phyloP scores from a whole-genome alignment of 2,329 filamentous ascomycete species.

The Trichophyton schoenleinii region DNA sequence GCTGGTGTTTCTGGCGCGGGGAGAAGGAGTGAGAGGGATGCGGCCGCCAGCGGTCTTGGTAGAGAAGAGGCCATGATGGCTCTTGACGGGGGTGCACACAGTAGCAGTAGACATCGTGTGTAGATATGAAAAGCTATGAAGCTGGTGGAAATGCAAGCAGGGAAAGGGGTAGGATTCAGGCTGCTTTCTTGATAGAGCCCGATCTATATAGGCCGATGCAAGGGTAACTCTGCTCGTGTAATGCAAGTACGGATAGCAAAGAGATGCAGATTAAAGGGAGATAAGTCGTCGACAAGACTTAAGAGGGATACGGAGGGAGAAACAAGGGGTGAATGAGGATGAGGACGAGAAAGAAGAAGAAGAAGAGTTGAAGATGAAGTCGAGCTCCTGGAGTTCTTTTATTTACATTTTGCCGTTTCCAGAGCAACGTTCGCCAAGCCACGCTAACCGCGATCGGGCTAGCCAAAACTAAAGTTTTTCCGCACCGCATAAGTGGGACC shows the following conservation, averaged over 20 bases:
- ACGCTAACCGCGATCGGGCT: conserved; percentile 19
- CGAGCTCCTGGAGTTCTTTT: conserved; percentile 9
- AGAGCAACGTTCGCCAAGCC: conserved; percentile 24
- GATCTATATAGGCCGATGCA: conserved; percentile 21
- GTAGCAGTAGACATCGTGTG: conserved; percentile 66
- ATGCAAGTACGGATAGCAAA: conserved; percentile 13
- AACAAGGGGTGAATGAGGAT: conserved; percentile 17
- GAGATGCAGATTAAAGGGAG: background rate
- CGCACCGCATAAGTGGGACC: background rate
- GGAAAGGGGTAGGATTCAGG: conserved; percentile 13
- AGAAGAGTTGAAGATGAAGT: conserved; percentile 11
- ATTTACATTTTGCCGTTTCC: conserved; percentile 24
- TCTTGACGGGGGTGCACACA: conserved; percentile 87
- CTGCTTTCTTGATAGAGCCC: conserved; percentile 19
- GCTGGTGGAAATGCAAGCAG: conserved; percentile 6
- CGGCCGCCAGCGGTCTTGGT: conserved; percentile 87
- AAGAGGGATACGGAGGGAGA: conserved; percentile 22
- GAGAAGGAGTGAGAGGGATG: conserved; percentile 88
- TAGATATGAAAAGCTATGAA: background rate
- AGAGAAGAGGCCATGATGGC: conserved; percentile 84
- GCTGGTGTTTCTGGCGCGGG: conserved; percentile 48
- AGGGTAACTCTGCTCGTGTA: conserved; percentile 20
- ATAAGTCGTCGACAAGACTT: conserved; percentile 4
- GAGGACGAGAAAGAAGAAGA: conserved; percentile 17
- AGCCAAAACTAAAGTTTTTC: conserved; percentile 8